phyloP scores from a whole-genome alignment of 108 stramenopile genomes.

The Cyclostephanos tholiformis region DNA sequence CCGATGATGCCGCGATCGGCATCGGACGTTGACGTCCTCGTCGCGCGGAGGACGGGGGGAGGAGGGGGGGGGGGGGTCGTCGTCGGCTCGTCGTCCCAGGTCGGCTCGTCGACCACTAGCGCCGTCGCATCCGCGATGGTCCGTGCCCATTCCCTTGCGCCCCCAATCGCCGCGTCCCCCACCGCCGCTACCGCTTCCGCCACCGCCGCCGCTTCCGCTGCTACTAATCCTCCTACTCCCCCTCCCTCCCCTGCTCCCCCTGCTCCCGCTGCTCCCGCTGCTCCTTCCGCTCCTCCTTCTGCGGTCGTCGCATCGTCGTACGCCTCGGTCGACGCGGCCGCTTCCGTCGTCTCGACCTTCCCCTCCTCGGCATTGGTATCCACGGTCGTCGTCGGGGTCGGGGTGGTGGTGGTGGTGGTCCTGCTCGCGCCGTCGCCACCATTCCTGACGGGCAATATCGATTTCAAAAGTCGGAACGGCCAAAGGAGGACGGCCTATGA shows the following conservation, averaged over 20 bases:
- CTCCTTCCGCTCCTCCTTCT: slow-evolving; percentile 19
- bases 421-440: background rate
- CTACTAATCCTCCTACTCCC: slow-evolving; percentile 18
- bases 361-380: background rate
- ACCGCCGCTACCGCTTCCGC: background rate
- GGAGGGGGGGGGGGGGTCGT: background rate
- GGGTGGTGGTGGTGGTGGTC: no score
- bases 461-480: slow-evolving; percentile 28
- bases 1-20: no score
- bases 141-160: background rate
- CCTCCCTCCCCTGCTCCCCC: background rate
- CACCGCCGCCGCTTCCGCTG: slow-evolving; percentile 1
- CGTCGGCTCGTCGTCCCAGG: background rate
- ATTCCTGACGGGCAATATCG: background rate
- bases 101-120: background rate
- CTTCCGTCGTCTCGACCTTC: background rate
- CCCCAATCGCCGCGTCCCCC: slow-evolving; percentile 1
- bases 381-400: background rate
- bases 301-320: slow-evolving; percentile 18
- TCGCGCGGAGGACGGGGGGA: background rate
- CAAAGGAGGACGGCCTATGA: slow-evolving; percentile 10
- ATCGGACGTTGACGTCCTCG: no score
- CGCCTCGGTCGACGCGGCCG: no score
- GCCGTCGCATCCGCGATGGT: background rate
- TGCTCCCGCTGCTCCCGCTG: background rate